These are phyloP conservation scores for Phaffia rhodozyma DNA, from an alignment of 1,284 basidiomycete genomes.

Conservation along the genomic window DNA sequence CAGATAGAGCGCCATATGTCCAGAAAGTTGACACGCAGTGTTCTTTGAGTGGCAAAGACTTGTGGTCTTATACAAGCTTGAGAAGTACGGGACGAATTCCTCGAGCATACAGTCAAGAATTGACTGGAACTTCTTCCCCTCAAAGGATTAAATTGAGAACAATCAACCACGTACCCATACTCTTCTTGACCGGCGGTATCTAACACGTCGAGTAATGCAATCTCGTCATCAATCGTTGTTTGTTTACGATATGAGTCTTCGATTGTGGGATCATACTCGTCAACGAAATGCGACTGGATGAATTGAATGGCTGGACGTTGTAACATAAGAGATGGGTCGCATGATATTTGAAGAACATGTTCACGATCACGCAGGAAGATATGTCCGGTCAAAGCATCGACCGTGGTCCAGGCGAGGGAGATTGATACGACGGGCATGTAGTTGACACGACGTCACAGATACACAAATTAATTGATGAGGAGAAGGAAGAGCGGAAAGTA, in stretches of 20 bases:
- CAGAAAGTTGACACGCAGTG: neutral
- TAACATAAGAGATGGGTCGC: neutral
- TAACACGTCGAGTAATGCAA: conserved; percentile 90
- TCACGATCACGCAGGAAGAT: neutral
- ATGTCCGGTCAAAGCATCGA: neutral
- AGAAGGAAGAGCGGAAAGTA: no score
- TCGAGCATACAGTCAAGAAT: neutral
- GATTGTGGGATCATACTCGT: conserved; percentile 97
- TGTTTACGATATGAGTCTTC: conserved; percentile 94
- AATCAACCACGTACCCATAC: conserved; percentile 61
- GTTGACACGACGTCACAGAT: neutral
- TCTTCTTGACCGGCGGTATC: conserved; percentile 99
- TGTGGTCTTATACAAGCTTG: no score
- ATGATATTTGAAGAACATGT: neutral
- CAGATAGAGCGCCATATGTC: neutral
- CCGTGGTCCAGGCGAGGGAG: neutral
- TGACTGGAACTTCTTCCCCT: neutral
- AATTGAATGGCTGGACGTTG: conserved; percentile 85
- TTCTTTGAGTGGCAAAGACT: neutral
- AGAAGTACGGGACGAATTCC: no score
- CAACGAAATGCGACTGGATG: conserved; percentile 80
- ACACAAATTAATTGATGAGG: no score
- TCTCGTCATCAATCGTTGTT: conserved; percentile 94
- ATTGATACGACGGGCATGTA: neutral
- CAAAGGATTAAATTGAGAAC: no score